phyloP scores from a whole-genome alignment of 805 yeast species.

The Metschnikowia cubensis region DNA sequence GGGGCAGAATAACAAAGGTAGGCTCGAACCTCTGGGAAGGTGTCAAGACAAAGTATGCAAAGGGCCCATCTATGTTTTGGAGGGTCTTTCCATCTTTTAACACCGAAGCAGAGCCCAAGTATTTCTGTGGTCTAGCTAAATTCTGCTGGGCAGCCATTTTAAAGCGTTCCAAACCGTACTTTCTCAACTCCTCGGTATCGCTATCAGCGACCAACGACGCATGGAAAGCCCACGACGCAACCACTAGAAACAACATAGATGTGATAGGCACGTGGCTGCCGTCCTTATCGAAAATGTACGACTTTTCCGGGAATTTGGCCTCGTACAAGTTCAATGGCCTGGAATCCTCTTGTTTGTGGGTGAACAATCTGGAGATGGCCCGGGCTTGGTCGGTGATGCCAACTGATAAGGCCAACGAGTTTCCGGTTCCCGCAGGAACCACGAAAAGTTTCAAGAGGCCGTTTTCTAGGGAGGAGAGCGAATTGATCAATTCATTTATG shows the following conservation, averaged over 20 bases:
- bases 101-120: constrained; percentile 39
- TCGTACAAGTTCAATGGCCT: constrained; percentile 43
- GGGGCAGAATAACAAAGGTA: constrained; percentile 60
- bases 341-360: constrained; percentile 16
- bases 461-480: constrained; percentile 20
- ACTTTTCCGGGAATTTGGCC: constrained; percentile 39
- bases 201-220: constrained; percentile 80
- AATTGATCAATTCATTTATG: constrained; percentile 68
- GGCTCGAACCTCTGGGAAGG: constrained; percentile 56
- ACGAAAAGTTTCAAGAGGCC: constrained; percentile 25
- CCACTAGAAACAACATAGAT: constrained; percentile 48
- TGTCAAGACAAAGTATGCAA: constrained; percentile 59
- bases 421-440: constrained; percentile 84
- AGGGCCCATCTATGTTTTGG: constrained; percentile 24
- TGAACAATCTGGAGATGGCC: constrained; percentile 36
- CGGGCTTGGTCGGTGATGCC: constrained; percentile 28
- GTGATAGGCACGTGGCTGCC: constrained; percentile 14
- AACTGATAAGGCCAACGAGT: constrained; percentile 67
- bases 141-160: constrained; percentile 60
- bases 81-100: constrained; percentile 8
- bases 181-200: constrained; percentile 63
- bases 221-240: constrained; percentile 82
- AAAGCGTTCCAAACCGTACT: constrained; percentile 64
- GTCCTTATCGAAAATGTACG: constrained; percentile 21
- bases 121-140: constrained; percentile 47